Percentiles rank a stretch among this genome's conserved stretches.
phyloP scores from a whole-genome alignment of 345 rosid species.

The Moricandia moricandioides region DNA sequence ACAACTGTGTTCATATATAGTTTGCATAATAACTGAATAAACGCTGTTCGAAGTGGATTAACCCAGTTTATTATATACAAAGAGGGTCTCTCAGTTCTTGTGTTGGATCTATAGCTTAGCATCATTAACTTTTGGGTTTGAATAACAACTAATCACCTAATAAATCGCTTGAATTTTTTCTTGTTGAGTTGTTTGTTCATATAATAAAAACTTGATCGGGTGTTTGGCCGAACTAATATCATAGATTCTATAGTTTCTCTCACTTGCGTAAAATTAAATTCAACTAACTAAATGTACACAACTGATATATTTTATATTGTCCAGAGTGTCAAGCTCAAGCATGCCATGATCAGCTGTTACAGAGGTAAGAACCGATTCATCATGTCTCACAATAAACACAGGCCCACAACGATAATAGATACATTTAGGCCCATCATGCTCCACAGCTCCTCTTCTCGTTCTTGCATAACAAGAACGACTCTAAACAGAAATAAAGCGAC shows the following conservation, averaged over 20 bases:
- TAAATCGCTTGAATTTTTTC: not conserved
- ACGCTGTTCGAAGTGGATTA: not conserved
- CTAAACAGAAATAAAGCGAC: not conserved
- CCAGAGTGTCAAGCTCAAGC: too few species aligned
- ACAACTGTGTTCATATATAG: not conserved
- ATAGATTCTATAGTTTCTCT: too few species aligned
- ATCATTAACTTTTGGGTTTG: not conserved
- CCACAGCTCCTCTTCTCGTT: too few species aligned
- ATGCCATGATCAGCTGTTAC: not conserved
- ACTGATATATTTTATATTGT: not conserved
- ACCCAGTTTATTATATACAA: not conserved
- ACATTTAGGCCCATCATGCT: not conserved
- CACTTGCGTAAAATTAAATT: not conserved
- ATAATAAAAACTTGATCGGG: not conserved
- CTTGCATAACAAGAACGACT: not conserved
- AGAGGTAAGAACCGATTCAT: too few species aligned
- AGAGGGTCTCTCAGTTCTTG: not conserved
- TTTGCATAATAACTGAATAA: not conserved
- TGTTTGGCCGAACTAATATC: not conserved
- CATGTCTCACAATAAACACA: not conserved
- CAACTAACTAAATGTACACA: not conserved
- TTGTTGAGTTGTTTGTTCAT: not conserved
- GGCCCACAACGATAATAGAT: not conserved
- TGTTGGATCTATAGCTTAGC: not conserved
- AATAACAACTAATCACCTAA: not conserved